A percentile compares a stretch with the other conserved stretches of the same genome.
Conservation (phyloP, 116 monocot species). For the Iris pallida region DNA sequence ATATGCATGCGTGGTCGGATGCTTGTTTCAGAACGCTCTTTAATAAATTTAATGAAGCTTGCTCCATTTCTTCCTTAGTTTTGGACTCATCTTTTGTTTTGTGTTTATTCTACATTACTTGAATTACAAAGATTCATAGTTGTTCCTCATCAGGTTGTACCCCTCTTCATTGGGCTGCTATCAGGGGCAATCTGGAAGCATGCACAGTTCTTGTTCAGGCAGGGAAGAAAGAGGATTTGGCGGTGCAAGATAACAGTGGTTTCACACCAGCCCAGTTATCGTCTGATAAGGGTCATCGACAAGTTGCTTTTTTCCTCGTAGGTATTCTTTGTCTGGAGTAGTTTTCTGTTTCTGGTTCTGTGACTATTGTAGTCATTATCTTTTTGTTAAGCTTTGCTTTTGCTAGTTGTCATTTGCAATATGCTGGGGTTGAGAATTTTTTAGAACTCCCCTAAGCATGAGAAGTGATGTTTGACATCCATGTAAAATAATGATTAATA, state of each 20-base stretch:
- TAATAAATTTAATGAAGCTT: too few relatives aligned
- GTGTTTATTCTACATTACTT: too few relatives aligned
- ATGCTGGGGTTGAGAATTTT: background rate
- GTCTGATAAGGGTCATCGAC: constrained; percentile 89
- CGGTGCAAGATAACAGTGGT: constrained; percentile 85
- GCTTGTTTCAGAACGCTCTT: too few relatives aligned
- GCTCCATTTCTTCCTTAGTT: too few relatives aligned
- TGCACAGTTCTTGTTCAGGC: constrained; percentile 95
- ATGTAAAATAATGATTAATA: too few relatives aligned
- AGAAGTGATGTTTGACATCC: too few relatives aligned
- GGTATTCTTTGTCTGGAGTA: constrained; percentile 39
- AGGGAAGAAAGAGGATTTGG: constrained; percentile 91
- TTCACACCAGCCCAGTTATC: constrained; percentile 97
- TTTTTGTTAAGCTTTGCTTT: background rate
- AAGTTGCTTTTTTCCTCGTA: constrained; percentile 99
- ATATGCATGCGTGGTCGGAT: too few relatives aligned
- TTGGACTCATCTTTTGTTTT: too few relatives aligned
- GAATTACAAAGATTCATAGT: background rate
- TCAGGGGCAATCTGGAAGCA: constrained; percentile 92
- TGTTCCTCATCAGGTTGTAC: constrained; percentile 66
- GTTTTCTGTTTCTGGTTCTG: background rate
- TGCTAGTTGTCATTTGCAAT: background rate
- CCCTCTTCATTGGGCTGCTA: constrained; percentile 99
- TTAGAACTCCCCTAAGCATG: too few relatives aligned
- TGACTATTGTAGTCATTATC: background rate